A percentile compares a stretch with the other conserved stretches of the same genome.
phyloP scores from a whole-genome alignment of 1,284 basidiomycete species.

The Sporisorium iseilematis-ciliati region DNA sequence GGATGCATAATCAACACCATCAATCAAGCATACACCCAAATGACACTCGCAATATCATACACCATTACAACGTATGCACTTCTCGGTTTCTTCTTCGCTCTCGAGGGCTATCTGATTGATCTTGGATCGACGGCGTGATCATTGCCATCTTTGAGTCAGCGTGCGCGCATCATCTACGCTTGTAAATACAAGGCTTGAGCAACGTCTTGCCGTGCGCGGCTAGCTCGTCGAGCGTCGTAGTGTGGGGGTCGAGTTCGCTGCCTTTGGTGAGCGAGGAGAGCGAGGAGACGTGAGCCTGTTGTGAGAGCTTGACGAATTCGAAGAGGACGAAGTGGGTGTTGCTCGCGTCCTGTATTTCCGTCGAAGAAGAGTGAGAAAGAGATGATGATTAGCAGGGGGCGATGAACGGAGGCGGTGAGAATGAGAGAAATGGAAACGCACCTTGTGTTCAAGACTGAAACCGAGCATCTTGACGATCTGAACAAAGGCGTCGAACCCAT shows the following conservation, averaged over 20 bases:
- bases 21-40: too few species aligned
- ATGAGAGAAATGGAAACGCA: neutral
- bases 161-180: constrained; percentile 84
- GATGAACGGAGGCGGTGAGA: neutral
- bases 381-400: neutral
- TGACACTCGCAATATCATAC: too few species aligned
- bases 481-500: constrained; percentile 77
- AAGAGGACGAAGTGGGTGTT: constrained; percentile 63
- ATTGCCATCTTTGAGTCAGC: too few species aligned
- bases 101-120: too few species aligned
- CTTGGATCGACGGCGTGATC: neutral
- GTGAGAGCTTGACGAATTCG: constrained; percentile 49
- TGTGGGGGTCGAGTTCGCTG: constrained; percentile 7
- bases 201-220: constrained; percentile 75
- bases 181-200: constrained; percentile 96
- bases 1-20: neutral
- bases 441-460: constrained; percentile 79
- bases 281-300: neutral
- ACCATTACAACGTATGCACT: neutral
- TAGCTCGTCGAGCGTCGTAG: constrained; percentile 69
- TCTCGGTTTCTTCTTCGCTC: too few species aligned
- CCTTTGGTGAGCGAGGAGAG: neutral
- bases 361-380: neutral
- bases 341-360: constrained; percentile 39
- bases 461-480: constrained; percentile 81